These are phyloP conservation scores for Solanum chaucha DNA, from an alignment of 257 asterid genomes.

Conservation along the genomic window DNA sequence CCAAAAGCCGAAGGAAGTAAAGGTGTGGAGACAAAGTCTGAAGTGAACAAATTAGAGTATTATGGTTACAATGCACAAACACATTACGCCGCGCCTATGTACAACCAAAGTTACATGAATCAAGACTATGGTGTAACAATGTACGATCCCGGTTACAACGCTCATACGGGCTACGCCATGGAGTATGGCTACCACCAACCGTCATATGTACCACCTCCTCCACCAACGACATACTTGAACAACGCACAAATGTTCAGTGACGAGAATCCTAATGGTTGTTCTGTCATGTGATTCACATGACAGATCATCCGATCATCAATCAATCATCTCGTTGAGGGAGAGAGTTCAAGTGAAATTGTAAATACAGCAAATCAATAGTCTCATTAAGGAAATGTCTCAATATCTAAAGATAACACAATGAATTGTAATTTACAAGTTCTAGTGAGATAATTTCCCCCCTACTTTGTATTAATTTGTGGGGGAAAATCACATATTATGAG, in stretches of 20 bases:
- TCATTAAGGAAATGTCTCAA: background rate
- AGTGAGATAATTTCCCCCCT: background rate
- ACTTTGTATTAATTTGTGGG: background rate
- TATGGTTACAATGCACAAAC: conserved; percentile 35
- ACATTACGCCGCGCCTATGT: conserved; percentile 36
- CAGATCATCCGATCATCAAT: background rate
- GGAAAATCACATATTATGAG: background rate
- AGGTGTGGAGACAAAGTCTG: conserved; percentile 29
- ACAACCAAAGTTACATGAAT: conserved; percentile 36
- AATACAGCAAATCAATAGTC: conserved; percentile 2
- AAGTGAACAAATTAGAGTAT: conserved; percentile 43
- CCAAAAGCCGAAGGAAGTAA: conserved; percentile 17
- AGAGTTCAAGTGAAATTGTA: conserved; percentile 21
- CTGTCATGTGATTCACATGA: conserved; percentile 41
- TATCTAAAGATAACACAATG: background rate
- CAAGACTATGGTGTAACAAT: conserved; percentile 47
- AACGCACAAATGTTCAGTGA: conserved; percentile 60
- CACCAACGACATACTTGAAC: conserved; percentile 10
- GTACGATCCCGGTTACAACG: conserved; percentile 13
- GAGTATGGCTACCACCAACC: conserved; percentile 22
- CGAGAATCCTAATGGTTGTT: conserved; percentile 83
- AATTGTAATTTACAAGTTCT: background rate
- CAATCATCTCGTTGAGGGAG: background rate
- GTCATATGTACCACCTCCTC: conserved; percentile 45
- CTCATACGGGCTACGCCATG: conserved; percentile 20